Conservation (phyloP, 1,284 basidiomycete genomes). For the Schizophyllum amplum region DNA sequence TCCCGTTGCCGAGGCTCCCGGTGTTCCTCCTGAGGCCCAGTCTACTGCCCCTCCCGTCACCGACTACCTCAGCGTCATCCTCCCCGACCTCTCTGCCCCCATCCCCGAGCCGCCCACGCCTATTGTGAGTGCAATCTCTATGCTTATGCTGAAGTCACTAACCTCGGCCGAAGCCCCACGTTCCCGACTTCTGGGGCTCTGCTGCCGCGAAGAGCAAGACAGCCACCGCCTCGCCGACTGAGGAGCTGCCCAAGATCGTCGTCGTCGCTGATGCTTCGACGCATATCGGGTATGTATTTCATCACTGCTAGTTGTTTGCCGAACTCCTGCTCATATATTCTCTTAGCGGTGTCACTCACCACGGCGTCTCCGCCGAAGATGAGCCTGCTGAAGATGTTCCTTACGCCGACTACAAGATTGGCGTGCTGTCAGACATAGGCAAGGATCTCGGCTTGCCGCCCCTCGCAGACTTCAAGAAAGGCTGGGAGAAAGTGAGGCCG, state of each 20-base stretch:
- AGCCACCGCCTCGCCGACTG: slow-evolving; percentile 18
- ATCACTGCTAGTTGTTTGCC: neutral
- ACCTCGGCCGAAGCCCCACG: slow-evolving; percentile 45
- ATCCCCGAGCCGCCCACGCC: slow-evolving; percentile 38
- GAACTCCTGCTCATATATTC: neutral
- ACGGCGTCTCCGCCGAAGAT: neutral
- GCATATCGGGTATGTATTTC: neutral
- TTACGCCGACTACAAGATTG: slow-evolving; percentile 16
- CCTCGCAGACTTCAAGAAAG: slow-evolving; percentile 6
- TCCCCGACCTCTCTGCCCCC: slow-evolving; percentile 47
- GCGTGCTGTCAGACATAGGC: slow-evolving; percentile 34
- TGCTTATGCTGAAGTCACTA: neutral
- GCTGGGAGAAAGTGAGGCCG: neutral
- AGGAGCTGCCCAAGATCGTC: slow-evolving; percentile 54
- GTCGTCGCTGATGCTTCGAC: slow-evolving; percentile 52
- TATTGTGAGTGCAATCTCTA: slow-evolving; percentile 47
- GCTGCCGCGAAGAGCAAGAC: slow-evolving; percentile 25
- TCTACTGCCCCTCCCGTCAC: slow-evolving; percentile 15
- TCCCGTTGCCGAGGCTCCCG: slow-evolving; percentile 22
- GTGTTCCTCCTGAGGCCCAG: slow-evolving; percentile 25
- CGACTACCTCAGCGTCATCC: slow-evolving; percentile 36
- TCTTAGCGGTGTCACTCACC: neutral
- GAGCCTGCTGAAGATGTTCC: neutral
- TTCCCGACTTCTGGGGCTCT: slow-evolving; percentile 70
- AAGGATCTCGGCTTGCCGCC: slow-evolving; percentile 36